Conservation (phyloP, 2,329 filamentous ascomycete genomes). For the Tolypocladium guangdongense region DNA sequence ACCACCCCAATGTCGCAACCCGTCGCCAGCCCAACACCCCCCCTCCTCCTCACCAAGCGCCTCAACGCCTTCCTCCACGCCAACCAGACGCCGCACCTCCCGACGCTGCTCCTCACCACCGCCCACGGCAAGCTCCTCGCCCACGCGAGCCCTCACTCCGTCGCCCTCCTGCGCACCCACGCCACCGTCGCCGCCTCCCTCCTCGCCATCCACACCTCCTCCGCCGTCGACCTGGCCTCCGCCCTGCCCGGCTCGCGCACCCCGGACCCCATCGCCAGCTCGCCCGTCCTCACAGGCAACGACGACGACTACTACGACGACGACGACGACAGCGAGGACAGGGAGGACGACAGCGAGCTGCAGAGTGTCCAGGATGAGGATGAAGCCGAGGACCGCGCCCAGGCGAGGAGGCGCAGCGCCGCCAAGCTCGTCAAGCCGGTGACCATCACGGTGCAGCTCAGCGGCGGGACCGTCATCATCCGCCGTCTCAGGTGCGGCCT, state of each 20-base stretch:
- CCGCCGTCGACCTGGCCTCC: conserved; percentile 28
- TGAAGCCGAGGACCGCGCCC: neutral
- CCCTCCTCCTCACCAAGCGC: conserved; percentile 54
- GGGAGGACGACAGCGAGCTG: conserved; percentile 8
- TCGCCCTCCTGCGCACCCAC: conserved; percentile 48
- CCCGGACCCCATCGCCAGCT: conserved; percentile 12
- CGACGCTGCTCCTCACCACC: conserved; percentile 49
- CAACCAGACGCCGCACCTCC: conserved; percentile 45
- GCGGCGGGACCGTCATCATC: conserved; percentile 47
- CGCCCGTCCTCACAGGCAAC: conserved; percentile 12
- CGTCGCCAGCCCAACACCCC: conserved; percentile 32
- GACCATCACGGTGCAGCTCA: conserved; percentile 48
- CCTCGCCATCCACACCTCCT: conserved; percentile 44
- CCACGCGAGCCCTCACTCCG: conserved; percentile 45
- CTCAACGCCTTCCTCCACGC: conserved; percentile 50
- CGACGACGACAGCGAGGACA: conserved; percentile 11
- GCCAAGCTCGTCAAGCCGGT: conserved; percentile 20
- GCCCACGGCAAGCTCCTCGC: conserved; percentile 52
- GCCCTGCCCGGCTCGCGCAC: conserved; percentile 27
- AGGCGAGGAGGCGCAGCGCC: conserved; percentile 2
- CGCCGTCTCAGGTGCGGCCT: conserved; percentile 46
- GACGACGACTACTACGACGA: conserved; percentile 13
- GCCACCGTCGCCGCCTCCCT: conserved; percentile 53
- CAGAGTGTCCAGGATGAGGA: conserved; percentile 8
- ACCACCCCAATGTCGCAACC: conserved; percentile 1